phyloP scores from a whole-genome alignment of 164 flowering plant genomes.

The Nymphaea colorata region DNA sequence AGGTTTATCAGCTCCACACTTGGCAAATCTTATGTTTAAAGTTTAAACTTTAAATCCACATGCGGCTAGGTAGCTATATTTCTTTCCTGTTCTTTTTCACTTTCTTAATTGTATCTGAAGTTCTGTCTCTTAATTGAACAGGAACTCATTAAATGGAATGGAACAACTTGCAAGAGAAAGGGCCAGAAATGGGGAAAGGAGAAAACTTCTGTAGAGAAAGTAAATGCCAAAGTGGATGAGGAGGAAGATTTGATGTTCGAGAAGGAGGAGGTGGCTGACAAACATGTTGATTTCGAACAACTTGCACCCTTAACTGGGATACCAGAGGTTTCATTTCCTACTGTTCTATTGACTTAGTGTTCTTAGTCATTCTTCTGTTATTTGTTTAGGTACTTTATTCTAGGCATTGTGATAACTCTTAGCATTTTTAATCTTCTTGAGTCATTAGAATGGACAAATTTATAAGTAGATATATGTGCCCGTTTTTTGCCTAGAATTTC shows the following conservation, averaged over 20 bases:
- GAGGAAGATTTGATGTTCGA: constrained; percentile 12
- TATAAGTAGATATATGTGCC: too few species aligned
- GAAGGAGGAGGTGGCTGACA: constrained; percentile 15
- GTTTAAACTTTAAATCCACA: too few species aligned
- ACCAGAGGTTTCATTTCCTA: constrained; percentile 47
- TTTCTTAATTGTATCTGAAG: neutral
- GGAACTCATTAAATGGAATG: constrained; percentile 63
- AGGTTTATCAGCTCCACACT: neutral
- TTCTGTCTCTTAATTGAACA: constrained; percentile 12
- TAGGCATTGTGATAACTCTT: too few species aligned
- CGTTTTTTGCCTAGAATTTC: too few species aligned
- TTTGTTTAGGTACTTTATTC: too few species aligned
- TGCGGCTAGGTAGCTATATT: neutral
- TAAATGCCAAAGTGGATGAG: neutral
- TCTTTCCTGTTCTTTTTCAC: neutral
- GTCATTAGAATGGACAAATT: too few species aligned
- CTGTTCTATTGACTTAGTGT: neutral
- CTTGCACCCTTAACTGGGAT: constrained; percentile 32
- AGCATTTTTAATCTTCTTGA: too few species aligned
- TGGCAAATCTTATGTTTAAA: neutral
- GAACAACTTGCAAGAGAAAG: constrained; percentile 71
- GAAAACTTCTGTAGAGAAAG: constrained; percentile 21
- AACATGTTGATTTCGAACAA: constrained; percentile 46
- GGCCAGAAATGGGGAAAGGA: constrained; percentile 96
- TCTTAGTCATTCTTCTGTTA: neutral